Conservation (phyloP, 805 yeast species). For the Lachancea sp. region DNA sequence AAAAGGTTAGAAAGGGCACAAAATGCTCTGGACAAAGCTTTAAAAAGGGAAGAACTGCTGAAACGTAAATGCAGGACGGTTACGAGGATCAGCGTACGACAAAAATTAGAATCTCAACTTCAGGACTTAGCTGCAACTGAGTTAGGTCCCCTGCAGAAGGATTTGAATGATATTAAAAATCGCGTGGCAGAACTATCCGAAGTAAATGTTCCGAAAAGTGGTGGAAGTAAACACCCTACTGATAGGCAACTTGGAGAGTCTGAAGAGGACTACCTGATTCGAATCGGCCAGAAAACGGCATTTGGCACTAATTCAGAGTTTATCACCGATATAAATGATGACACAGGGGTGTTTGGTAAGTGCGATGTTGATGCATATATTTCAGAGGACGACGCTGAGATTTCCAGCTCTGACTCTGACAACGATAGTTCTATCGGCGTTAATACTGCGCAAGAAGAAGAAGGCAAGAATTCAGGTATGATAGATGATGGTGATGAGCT, state of each 20-base stretch:
- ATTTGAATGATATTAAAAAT: constrained; percentile 54
- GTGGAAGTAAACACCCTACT: constrained; percentile 18
- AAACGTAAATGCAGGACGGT: constrained; percentile 45
- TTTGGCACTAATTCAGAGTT: constrained; percentile 70
- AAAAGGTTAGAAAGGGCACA: constrained; percentile 67
- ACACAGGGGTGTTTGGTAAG: constrained; percentile 14
- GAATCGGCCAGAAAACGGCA: constrained; percentile 92
- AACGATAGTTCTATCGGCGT: neutral
- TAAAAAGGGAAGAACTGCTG: constrained; percentile 41
- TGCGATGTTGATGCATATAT: constrained; percentile 8
- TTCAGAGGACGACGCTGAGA: constrained; percentile 15
- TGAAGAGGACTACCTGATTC: constrained; percentile 68
- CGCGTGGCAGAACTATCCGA: constrained; percentile 36
- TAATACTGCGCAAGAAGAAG: neutral
- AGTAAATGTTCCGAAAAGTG: constrained; percentile 6
- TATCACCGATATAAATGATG: constrained; percentile 19
- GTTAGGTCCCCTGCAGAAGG: constrained; percentile 47
- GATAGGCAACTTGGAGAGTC: constrained; percentile 63
- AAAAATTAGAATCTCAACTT: constrained; percentile 49
- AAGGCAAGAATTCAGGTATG: neutral
- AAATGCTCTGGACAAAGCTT: constrained; percentile 40
- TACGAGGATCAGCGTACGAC: constrained; percentile 61
- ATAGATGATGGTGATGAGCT: constrained; percentile 78
- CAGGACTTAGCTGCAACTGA: constrained; percentile 44
- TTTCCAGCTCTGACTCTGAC: neutral